These are phyloP conservation scores for Hortaea sp. DNA, from an alignment of 2,329 filamentous ascomycete species.

Conservation along the genomic window DNA sequence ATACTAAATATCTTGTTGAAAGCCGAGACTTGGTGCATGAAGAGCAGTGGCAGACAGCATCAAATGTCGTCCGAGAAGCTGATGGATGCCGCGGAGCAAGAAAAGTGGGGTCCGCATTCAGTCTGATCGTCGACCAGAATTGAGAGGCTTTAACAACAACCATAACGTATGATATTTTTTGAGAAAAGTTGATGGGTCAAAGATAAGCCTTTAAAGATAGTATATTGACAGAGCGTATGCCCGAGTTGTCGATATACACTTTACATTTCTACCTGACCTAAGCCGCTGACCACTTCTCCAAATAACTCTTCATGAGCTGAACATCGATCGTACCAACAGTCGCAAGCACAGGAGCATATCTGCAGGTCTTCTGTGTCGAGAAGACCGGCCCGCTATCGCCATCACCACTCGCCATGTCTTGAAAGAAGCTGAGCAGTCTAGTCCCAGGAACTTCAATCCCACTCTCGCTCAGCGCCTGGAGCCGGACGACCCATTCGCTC, in stretches of 20 bases:
- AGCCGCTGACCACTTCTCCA: neutral
- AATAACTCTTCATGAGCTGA: neutral
- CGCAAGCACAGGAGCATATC: neutral
- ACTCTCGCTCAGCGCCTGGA: neutral
- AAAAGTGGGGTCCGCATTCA: neutral
- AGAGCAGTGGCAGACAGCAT: too few species aligned
- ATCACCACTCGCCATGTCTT: neutral
- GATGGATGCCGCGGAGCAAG: neutral
- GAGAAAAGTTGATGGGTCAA: too few species aligned
- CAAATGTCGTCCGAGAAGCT: too few species aligned
- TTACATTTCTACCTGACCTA: too few species aligned
- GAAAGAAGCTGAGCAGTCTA: conserved; percentile 1
- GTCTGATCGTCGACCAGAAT: too few species aligned
- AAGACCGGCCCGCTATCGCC: neutral
- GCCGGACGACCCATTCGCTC: neutral
- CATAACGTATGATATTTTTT: too few species aligned
- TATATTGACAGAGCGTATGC: too few species aligned
- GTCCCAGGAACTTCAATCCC: neutral
- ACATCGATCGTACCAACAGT: neutral
- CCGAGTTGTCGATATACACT: too few species aligned
- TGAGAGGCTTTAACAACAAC: too few species aligned
- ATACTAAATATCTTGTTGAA: too few species aligned
- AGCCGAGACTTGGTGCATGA: too few species aligned
- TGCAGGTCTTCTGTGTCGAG: neutral
- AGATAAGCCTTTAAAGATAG: too few species aligned